These are phyloP conservation scores for Vitis hybrid DNA, from an alignment of 177 flowering plant genomes.

Conservation along the genomic window DNA sequence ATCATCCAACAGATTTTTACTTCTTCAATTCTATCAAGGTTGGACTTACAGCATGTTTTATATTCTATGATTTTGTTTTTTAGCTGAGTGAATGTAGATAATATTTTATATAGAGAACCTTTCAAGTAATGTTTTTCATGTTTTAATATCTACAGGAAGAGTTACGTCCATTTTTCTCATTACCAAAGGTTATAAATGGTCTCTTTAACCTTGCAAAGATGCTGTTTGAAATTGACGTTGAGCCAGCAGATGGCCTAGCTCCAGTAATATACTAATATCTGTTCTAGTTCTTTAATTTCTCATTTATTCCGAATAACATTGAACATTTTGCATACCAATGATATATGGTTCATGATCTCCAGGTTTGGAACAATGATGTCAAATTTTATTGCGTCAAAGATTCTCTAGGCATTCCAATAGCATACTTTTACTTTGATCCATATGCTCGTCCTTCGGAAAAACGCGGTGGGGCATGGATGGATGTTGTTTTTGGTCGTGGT, in stretches of 20 bases:
- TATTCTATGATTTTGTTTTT: too few species aligned
- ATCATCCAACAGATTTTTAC: too few species aligned
- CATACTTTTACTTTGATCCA: constrained; percentile 97
- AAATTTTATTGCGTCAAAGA: constrained; percentile 83
- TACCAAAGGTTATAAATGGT: constrained; percentile 98
- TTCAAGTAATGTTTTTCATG: not conserved
- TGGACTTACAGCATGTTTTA: too few species aligned
- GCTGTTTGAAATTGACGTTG: constrained; percentile 79
- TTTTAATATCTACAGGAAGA: constrained; percentile 65
- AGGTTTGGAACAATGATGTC: constrained; percentile 98
- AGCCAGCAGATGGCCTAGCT: constrained; percentile 91
- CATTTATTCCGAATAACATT: too few species aligned
- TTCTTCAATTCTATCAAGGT: too few species aligned
- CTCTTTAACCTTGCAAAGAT: constrained; percentile 83
- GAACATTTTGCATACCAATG: not conserved
- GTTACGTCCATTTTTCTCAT: constrained; percentile 88
- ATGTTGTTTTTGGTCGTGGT: constrained; percentile 85
- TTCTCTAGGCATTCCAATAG: constrained; percentile 67
- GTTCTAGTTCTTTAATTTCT: not conserved
- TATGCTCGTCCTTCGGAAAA: constrained; percentile 97
- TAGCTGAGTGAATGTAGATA: not conserved
- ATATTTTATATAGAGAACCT: constrained; percentile 2
- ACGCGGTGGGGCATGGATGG: constrained; percentile 98
- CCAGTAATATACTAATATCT: constrained; percentile 49
- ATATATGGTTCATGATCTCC: constrained; percentile 5